Conservation (phyloP, 805 yeast species). For the Zygosaccharomyces rouxii region DNA sequence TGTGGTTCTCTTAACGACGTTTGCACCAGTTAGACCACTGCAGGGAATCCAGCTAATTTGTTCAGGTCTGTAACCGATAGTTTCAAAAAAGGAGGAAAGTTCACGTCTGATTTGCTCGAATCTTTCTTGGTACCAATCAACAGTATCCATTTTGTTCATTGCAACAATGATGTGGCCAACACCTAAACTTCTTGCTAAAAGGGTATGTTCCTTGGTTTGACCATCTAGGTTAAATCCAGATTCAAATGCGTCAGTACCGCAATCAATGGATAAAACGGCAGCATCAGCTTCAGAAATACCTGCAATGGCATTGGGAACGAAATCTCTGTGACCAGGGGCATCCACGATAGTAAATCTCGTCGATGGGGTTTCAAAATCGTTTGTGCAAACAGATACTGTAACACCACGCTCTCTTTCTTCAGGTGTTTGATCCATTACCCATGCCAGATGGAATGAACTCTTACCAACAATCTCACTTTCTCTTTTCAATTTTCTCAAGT, state of each 20-base stretch:
- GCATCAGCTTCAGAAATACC: conserved; percentile 99
- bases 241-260: conserved; percentile 97
- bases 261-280: conserved; percentile 91
- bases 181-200: conserved; percentile 95
- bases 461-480: conserved; percentile 98
- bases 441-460: conserved; percentile 97
- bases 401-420: conserved; percentile 99
- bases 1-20: conserved; percentile 74
- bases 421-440: conserved; percentile 99
- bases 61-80: conserved; percentile 74
- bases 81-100: conserved; percentile 67
- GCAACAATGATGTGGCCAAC: conserved; percentile 86
- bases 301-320: conserved; percentile 96
- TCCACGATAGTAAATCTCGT: conserved; percentile 95
- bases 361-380: conserved; percentile 90
- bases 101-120: conserved; percentile 86
- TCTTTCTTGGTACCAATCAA: conserved; percentile 86
- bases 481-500: conserved; percentile 91
- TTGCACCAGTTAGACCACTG: conserved; percentile 92
- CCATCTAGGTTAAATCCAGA: conserved; percentile 98
- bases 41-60: conserved; percentile 90
- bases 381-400: conserved; percentile 97
- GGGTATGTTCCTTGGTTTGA: conserved; percentile 95
- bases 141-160: conserved; percentile 84
- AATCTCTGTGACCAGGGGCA: conserved; percentile 99